These are phyloP conservation scores for Xylaria sp. DNA, from an alignment of 2,329 filamentous ascomycete species.

Conservation along the genomic window DNA sequence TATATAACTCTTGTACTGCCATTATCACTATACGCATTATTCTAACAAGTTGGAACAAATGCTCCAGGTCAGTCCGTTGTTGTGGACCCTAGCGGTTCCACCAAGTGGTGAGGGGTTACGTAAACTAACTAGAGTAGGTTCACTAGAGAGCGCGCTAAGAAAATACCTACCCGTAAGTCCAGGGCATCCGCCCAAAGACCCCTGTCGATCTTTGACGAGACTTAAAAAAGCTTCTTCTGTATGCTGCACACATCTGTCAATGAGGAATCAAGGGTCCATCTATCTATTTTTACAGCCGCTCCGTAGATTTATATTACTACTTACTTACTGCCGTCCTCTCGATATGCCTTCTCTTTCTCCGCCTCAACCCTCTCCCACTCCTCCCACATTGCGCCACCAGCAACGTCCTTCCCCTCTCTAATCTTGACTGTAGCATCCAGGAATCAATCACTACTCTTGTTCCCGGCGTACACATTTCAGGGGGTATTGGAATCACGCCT, in stretches of 20 bases:
- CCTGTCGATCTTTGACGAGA: not conserved
- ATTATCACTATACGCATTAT: too few species aligned
- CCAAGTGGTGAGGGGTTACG: too few species aligned
- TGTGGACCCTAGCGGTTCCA: too few species aligned
- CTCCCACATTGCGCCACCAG: slow-evolving; percentile 28
- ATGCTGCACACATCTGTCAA: not conserved
- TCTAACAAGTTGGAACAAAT: not conserved
- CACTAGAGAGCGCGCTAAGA: not conserved
- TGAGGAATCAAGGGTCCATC: not conserved
- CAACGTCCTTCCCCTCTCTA: slow-evolving; percentile 32
- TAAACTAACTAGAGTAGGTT: not conserved
- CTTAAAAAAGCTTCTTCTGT: too few species aligned
- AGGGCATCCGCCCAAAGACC: not conserved
- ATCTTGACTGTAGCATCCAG: slow-evolving; percentile 32
- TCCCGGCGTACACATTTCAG: not conserved
- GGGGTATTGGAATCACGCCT: not conserved
- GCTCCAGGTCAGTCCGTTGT: not conserved
- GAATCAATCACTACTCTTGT: slow-evolving; percentile 2
- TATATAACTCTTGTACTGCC: too few species aligned
- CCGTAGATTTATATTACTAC: not conserved
- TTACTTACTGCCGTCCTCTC: not conserved
- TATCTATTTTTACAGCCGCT: too few species aligned
- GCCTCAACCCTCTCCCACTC: slow-evolving; percentile 37
- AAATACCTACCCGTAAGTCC: too few species aligned
- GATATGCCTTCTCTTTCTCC: not conserved